Base-by-base conservation (phyloP, 164 flowering plant species). In the Annona cherimola region DNA sequence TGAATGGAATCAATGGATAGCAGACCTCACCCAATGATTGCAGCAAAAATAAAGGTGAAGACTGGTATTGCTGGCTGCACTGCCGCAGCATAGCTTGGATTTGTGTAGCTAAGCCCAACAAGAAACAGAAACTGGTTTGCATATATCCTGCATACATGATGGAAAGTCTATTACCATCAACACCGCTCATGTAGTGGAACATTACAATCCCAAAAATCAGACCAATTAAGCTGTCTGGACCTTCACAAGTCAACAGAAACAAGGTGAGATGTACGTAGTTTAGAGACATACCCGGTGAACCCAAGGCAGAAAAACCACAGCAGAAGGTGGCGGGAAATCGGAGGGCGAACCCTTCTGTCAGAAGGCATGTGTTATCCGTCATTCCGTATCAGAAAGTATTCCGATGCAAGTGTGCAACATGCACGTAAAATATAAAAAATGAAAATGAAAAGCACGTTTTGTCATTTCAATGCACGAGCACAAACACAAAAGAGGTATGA, bases 1-100 rank as follows among this genome's bases (percentile, higher is more conserved):
- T 26, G 35, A 26, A 26, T 26, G 35, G 35, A 26, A 66, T 45
- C 26, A 61, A 45, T 70, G 45, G 26, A 41, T n/a, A 42, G 5
- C 5, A 1, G 20, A 12, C 79, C 88, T 86, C 63, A 92, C 99
- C 99, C 96, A 96, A 90, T 90, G 6, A 83, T 44, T 19, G 78
- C 84, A 79, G 98, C 98, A 77, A 95, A 77, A 35, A 91, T 68
- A 76, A 95, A 91, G 61, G 98, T 95, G 62, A 95, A 95, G 65
- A 95, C 98, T 65, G 99, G 99, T 66, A 91, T 91, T 4, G 99
- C 75, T 79, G 98, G 98, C 54, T 95, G 98, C 63, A 84, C 80
- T 44, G 99, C 97, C 54, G 99, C 93, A 78, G 99, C 99, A 85
- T 87, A 91, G 65, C 90, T 87, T 78, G 98, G 97, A 84, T 89